These are phyloP conservation scores for Moricandia moricandioides DNA, from an alignment of 345 rosid genomes.

Conservation along the genomic window DNA sequence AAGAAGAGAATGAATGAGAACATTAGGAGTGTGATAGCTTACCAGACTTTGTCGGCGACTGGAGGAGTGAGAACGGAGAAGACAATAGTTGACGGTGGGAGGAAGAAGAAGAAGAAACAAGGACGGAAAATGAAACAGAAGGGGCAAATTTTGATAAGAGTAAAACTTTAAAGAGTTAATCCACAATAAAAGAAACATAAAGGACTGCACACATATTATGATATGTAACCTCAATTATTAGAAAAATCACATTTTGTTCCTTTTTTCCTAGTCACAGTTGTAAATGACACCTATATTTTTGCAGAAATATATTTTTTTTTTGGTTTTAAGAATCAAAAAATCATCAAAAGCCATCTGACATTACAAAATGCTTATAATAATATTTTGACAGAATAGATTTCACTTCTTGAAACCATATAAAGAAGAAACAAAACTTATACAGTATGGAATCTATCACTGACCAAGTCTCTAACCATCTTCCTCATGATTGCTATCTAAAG, in stretches of 20 bases:
- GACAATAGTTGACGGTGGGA: not conserved
- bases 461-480: slow-evolving; percentile 32
- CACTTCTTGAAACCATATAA: slow-evolving; percentile 20
- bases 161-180: not conserved
- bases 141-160: not conserved
- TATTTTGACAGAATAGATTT: slow-evolving; percentile 14
- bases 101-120: not conserved
- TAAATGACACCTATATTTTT: not conserved
- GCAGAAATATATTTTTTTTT: no score
- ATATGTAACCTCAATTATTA: not conserved
- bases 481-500: slow-evolving; percentile 47
- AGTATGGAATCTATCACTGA: slow-evolving; percentile 28
- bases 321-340: slow-evolving; percentile 24
- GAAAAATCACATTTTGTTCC: not conserved
- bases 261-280: not conserved
- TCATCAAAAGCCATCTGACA: slow-evolving; percentile 32
- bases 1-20: not conserved
- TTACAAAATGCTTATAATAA: slow-evolving; percentile 32
- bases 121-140: not conserved
- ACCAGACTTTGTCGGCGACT: slow-evolving; percentile 21
- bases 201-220: not conserved
- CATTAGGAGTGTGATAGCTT: not conserved
- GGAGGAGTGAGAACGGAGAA: slow-evolving; percentile 1
- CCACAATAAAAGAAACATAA: not conserved
- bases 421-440: slow-evolving; percentile 37